phyloP scores from a whole-genome alignment of 345 rosid species.

The Erysimum cheiranthoides region DNA sequence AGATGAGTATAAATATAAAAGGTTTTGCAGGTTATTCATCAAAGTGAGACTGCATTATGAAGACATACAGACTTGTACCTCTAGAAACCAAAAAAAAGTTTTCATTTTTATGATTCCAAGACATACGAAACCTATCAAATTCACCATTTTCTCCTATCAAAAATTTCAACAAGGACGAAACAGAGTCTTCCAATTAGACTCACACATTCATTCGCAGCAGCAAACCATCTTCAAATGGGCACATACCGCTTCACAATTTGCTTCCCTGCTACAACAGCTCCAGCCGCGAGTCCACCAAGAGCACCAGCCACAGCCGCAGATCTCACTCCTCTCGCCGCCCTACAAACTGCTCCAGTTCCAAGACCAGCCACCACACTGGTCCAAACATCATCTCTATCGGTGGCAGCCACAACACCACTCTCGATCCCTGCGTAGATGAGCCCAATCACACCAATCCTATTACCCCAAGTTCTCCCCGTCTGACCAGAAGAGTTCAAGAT shows the following conservation, averaged over 20 bases:
- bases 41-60: slow-evolving; percentile 33
- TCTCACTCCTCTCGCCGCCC: slow-evolving; percentile 91
- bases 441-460: slow-evolving; percentile 76
- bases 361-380: slow-evolving; percentile 93
- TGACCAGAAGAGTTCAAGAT: slow-evolving; percentile 81
- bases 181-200: slow-evolving; percentile 34
- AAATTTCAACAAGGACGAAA: slow-evolving; percentile 33
- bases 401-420: slow-evolving; percentile 67
- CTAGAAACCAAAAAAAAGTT: slow-evolving; percentile 27
- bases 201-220: slow-evolving; percentile 2
- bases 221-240: slow-evolving; percentile 56
- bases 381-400: slow-evolving; percentile 88
- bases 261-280: slow-evolving; percentile 77
- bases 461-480: slow-evolving; percentile 81
- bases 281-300: slow-evolving; percentile 85
- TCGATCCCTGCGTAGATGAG: slow-evolving; percentile 79
- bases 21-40: slow-evolving; percentile 35
- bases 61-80: slow-evolving; percentile 29
- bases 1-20: slow-evolving; percentile 24
- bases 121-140: slow-evolving; percentile 34
- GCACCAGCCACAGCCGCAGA: slow-evolving; percentile 99
- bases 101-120: slow-evolving; percentile 38
- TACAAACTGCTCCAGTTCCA: slow-evolving; percentile 80
- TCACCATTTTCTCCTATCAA: slow-evolving; percentile 36
- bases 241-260: slow-evolving; percentile 80